phyloP scores from a whole-genome alignment of 164 flowering plant genomes.

The Kingdonia uniflora region DNA sequence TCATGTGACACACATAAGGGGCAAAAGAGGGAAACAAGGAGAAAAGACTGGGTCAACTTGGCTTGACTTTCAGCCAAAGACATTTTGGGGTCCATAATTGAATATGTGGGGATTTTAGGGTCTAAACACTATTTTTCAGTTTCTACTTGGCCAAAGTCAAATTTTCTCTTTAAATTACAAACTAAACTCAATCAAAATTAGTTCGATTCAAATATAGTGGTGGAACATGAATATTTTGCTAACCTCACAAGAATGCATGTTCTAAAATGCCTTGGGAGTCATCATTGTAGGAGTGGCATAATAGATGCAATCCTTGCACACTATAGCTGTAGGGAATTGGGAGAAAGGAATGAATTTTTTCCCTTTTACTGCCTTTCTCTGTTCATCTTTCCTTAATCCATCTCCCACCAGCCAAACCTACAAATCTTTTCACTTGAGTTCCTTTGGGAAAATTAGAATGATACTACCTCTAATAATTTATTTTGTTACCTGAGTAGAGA shows the following conservation, averaged over 20 bases:
- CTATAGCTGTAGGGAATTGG: slow-evolving; percentile 27
- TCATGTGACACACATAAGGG: too few relatives aligned
- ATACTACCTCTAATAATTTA: neutral
- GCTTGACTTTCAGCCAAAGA: too few relatives aligned
- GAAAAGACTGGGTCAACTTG: too few relatives aligned
- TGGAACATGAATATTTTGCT: neutral
- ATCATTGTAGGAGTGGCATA: slow-evolving; percentile 47
- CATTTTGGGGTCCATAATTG: too few relatives aligned
- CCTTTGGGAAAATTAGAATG: neutral
- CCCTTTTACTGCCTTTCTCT: slow-evolving; percentile 30
- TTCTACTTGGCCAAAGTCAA: too few relatives aligned
- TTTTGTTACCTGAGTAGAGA: slow-evolving; percentile 8
- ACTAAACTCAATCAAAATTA: too few relatives aligned
- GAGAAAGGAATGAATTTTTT: slow-evolving; percentile 42
- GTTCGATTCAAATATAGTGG: too few relatives aligned
- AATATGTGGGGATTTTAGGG: too few relatives aligned
- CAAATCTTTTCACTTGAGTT: neutral
- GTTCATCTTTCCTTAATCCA: slow-evolving; percentile 33
- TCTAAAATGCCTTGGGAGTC: slow-evolving; percentile 34
- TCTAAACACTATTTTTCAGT: too few relatives aligned
- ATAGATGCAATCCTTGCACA: slow-evolving; percentile 48
- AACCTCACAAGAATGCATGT: slow-evolving; percentile 72
- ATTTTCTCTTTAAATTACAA: too few relatives aligned
- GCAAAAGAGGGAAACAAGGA: too few relatives aligned
- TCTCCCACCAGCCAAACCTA: slow-evolving; percentile 52